Conservation (phyloP, 1,284 basidiomycete species). For the Vanrija pseudolonga region DNA sequence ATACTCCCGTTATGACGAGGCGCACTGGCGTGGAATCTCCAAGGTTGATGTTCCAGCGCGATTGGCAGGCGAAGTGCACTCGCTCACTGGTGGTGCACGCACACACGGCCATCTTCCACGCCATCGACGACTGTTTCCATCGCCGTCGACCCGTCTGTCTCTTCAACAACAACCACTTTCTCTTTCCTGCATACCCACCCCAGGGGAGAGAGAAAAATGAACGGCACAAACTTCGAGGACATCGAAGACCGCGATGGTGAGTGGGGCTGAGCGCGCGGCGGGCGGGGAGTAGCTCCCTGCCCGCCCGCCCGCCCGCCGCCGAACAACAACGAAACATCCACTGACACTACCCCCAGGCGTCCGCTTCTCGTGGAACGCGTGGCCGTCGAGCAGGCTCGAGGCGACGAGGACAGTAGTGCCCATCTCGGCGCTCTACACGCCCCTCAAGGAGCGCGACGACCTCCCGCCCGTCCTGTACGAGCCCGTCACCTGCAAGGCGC, state of each 20-base stretch:
- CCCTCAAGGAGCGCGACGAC: constrained; percentile 90
- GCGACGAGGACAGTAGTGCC: constrained; percentile 97
- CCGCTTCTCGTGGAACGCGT: constrained; percentile 95
- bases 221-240: constrained; percentile 49
- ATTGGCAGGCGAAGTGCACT: no score
- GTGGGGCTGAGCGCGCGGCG: constrained; percentile 22
- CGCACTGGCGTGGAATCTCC: no score
- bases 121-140: no score
- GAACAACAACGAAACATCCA: background rate
- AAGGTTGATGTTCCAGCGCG: no score
- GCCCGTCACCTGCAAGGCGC: constrained; percentile 96
- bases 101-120: no score
- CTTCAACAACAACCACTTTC: no score
- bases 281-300: no score
- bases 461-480: constrained; percentile 96
- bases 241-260: constrained; percentile 63
- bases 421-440: constrained; percentile 96
- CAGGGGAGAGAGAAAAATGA: constrained; percentile 26
- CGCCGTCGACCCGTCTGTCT: no score
- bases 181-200: no score
- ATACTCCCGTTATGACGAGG: no score
- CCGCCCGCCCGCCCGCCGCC: background rate
- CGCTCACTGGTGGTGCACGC: no score
- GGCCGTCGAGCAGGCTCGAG: constrained; percentile 96
- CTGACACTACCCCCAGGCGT: constrained; percentile 58